Conservation (phyloP, 164 flowering plant species). For the Vitis vinifera region DNA sequence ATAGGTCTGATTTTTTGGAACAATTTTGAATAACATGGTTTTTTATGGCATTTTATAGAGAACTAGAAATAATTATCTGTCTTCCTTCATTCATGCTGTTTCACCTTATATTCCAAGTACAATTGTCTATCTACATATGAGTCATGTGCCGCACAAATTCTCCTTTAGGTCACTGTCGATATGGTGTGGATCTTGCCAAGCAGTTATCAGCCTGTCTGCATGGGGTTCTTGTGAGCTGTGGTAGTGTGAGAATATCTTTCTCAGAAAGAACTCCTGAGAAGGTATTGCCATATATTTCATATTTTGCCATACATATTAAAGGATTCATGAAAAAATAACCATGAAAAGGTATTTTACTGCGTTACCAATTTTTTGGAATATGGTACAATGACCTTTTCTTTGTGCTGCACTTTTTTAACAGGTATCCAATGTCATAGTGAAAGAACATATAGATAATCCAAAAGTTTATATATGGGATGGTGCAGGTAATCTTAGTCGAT, state of each 20-base stretch:
- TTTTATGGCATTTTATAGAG: not conserved
- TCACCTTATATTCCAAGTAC: no score
- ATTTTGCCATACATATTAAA: not conserved
- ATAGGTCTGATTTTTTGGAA: not conserved
- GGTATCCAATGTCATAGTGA: conserved; percentile 61
- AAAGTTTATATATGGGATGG: conserved; percentile 90
- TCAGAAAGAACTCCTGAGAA: conserved; percentile 80
- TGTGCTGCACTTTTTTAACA: conserved; percentile 22
- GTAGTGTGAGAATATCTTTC: conserved; percentile 83
- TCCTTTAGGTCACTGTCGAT: conserved; percentile 69
- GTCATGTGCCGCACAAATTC: not conserved
- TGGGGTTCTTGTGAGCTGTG: conserved; percentile 79
- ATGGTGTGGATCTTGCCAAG: conserved; percentile 84
- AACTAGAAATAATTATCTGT: not conserved
- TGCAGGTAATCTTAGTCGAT: conserved; percentile 53
- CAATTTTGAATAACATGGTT: not conserved
- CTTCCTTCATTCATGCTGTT: no score
- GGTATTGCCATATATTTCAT: conserved; percentile 33
- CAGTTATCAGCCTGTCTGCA: conserved; percentile 52
- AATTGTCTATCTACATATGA: no score
- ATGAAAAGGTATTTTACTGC: no score
- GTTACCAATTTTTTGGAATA: no score
- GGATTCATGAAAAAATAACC: no score
- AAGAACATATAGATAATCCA: conserved; percentile 66
- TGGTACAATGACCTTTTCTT: not conserved